Conservation (phyloP, 345 rosid species). For the Lepidium sativum region DNA sequence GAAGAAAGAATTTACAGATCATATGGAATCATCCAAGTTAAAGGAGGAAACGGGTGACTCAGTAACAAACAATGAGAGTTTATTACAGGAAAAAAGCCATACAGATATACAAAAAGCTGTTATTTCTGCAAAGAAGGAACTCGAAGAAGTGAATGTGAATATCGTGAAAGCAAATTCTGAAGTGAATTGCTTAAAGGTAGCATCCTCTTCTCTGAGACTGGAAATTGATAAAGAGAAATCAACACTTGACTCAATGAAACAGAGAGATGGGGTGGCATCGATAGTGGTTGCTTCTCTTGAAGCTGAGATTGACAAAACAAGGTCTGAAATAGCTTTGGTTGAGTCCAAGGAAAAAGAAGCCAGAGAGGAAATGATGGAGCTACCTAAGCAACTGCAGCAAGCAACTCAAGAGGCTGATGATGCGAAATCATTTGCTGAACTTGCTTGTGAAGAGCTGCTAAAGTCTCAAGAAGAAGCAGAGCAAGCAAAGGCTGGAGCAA, state of each 20-base stretch:
- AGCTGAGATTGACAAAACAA: slow-evolving; percentile 64
- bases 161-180: slow-evolving; percentile 71
- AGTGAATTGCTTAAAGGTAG: slow-evolving; percentile 60
- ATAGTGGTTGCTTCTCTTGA: slow-evolving; percentile 66
- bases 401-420: slow-evolving; percentile 74
- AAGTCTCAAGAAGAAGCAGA: slow-evolving; percentile 75
- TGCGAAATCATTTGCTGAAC: slow-evolving; percentile 57
- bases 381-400: slow-evolving; percentile 67
- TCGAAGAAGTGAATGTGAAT: slow-evolving; percentile 67
- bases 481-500: slow-evolving; percentile 73
- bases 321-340: slow-evolving; percentile 43
- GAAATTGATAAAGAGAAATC: slow-evolving; percentile 65
- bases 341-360: slow-evolving; percentile 64
- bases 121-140: slow-evolving; percentile 73
- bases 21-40: slow-evolving; percentile 49
- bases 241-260: slow-evolving; percentile 47
- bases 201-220: slow-evolving; percentile 48
- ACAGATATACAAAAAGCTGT: slow-evolving; percentile 49
- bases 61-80: slow-evolving; percentile 16
- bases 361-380: slow-evolving; percentile 46
- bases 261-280: slow-evolving; percentile 81
- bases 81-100: slow-evolving; percentile 33
- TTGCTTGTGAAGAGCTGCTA: slow-evolving; percentile 63
- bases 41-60: slow-evolving; percentile 27
- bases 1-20: slow-evolving; percentile 72